Evolutionary conservation across 257 asterid species (phyloP).

Genomic region (Solanum lycopersicoides): DNA sequence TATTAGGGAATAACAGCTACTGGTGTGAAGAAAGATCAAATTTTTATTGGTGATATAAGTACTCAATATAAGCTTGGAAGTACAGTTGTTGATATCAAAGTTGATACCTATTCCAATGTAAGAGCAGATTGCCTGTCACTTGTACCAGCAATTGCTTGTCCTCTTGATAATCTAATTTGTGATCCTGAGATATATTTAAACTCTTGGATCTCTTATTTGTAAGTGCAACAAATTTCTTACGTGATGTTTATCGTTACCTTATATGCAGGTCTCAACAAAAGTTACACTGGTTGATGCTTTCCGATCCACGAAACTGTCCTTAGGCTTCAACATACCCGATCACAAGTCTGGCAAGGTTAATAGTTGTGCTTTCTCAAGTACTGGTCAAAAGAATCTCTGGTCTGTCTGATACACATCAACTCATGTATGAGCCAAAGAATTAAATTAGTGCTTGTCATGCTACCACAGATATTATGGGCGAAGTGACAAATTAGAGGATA

Average conservation of each 20-base stretch:
- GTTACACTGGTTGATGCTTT: slow-evolving; percentile 38
- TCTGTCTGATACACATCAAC: background rate
- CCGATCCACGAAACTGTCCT: slow-evolving; percentile 59
- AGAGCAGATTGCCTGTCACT: slow-evolving; percentile 10
- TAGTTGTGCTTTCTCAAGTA: background rate
- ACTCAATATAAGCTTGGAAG: slow-evolving; percentile 60
- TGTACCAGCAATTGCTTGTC: background rate
- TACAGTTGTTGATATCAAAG: slow-evolving; percentile 64
- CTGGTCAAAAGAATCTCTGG: background rate
- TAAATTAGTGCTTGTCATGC: background rate
- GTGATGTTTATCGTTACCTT: background rate
- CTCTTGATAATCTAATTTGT: background rate
- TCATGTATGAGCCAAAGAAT: background rate
- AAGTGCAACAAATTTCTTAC: background rate
- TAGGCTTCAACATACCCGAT: slow-evolving; percentile 76
- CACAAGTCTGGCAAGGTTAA: slow-evolving; percentile 83
- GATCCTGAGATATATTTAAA: background rate
- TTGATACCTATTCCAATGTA: slow-evolving; percentile 77
- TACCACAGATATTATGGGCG: background rate
- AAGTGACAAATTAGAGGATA: background rate
- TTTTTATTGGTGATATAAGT: slow-evolving; percentile 65
- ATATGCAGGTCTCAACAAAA: slow-evolving; percentile 57
- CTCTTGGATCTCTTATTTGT: background rate
- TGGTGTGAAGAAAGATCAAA: slow-evolving; percentile 64
- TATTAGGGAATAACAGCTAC: slow-evolving; percentile 66